phyloP scores from a whole-genome alignment of 305 asterid species.

The Lippia alba region DNA sequence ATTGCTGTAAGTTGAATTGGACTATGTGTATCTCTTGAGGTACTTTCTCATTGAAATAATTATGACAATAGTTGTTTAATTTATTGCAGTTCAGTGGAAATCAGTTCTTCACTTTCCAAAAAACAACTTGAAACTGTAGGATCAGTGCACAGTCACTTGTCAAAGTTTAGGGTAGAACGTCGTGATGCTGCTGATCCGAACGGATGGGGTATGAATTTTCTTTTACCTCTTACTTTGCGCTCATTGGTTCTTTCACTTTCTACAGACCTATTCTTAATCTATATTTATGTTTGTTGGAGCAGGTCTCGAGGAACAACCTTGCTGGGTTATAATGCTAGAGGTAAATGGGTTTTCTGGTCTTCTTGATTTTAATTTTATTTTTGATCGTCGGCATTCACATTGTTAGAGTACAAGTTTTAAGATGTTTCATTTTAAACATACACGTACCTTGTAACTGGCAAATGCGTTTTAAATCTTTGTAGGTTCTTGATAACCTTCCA shows the following conservation, averaged over 20 bases:
- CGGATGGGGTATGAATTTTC: conserved; percentile 80
- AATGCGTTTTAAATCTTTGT: conserved; percentile 19
- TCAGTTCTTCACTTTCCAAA: conserved; percentile 90
- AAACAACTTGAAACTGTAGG: conserved; percentile 91
- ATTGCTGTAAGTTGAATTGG: conserved; percentile 9
- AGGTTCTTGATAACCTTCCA: conserved; percentile 99
- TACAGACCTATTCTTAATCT: conserved; percentile 11
- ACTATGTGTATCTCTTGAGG: conserved; percentile 6
- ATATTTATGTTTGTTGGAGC: conserved; percentile 46
- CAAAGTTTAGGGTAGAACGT: conserved; percentile 79
- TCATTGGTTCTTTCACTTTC: background rate
- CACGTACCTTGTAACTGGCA: conserved; percentile 2
- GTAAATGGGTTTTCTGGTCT: conserved; percentile 46
- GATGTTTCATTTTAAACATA: conserved; percentile 5
- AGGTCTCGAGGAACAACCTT: conserved; percentile 85
- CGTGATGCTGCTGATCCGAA: conserved; percentile 95
- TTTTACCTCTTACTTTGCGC: conserved; percentile 28
- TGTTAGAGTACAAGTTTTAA: conserved; percentile 18
- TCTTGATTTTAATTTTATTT: conserved; percentile 4
- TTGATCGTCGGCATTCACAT: conserved; percentile 7
- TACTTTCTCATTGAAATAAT: conserved; percentile 26
- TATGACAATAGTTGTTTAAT: conserved; percentile 8
- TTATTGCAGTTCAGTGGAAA: conserved; percentile 89
- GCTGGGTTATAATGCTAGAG: conserved; percentile 99
- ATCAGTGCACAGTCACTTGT: conserved; percentile 72